Conservation (phyloP, 2,329 filamentous ascomycete species). For the Atkinsonella hypoxylon region DNA sequence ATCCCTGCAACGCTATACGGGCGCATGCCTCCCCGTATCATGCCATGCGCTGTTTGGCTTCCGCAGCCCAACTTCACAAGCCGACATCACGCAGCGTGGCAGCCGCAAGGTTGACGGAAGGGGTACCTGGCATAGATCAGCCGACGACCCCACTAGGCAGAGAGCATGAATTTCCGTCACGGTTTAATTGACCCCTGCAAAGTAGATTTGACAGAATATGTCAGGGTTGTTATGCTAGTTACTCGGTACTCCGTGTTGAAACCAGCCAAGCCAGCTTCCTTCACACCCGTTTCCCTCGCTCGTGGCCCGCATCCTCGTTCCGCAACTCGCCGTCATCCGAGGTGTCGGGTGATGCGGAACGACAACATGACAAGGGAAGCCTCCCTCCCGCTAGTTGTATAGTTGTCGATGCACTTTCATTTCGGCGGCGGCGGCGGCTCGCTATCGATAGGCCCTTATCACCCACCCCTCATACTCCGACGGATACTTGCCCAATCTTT, state of each 20-base stretch:
- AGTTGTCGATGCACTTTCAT: background rate
- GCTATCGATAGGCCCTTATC: background rate
- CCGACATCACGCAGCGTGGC: background rate
- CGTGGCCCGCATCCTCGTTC: background rate
- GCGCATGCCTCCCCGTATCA: background rate
- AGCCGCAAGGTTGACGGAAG: conserved; percentile 2
- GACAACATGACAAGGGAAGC: background rate
- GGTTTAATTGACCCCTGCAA: too few relatives aligned
- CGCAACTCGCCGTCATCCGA: background rate
- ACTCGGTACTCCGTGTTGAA: too few relatives aligned
- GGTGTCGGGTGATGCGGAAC: background rate
- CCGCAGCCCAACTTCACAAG: background rate
- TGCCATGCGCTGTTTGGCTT: background rate
- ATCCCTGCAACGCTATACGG: too few relatives aligned
- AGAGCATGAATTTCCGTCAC: too few relatives aligned
- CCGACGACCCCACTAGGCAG: too few relatives aligned
- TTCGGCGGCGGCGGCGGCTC: background rate
- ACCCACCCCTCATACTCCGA: background rate
- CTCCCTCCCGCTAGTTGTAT: background rate
- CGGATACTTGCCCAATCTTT: too few relatives aligned
- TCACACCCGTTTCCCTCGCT: background rate
- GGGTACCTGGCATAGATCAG: conserved; percentile 8
- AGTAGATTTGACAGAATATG: too few relatives aligned
- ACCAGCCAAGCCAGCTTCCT: background rate
- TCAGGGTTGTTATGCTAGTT: too few relatives aligned